phyloP scores from a whole-genome alignment of 202 grass and related monocot species.

The Panicum hallii region DNA sequence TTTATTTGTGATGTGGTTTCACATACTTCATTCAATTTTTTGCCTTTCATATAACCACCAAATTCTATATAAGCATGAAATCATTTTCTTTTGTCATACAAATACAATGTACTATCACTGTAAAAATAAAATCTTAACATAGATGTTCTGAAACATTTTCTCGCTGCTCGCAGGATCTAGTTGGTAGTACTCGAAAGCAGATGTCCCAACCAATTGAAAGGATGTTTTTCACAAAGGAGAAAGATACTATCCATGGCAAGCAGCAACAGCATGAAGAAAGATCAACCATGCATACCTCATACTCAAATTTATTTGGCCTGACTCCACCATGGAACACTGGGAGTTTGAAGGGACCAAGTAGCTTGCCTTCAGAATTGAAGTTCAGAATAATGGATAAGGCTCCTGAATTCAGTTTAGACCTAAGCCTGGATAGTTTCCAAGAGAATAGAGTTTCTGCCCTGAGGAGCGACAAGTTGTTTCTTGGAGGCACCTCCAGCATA shows the following conservation, averaged over 20 bases:
- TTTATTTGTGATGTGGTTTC: conserved; percentile 14
- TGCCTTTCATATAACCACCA: background rate
- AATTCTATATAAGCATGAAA: conserved; percentile 14
- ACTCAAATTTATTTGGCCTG: conserved; percentile 54
- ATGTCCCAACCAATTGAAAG: conserved; percentile 52
- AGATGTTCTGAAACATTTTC: conserved; percentile 28
- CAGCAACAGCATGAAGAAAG: conserved; percentile 46
- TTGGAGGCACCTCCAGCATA: conserved; percentile 34
- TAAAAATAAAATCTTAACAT: conserved; percentile 13
- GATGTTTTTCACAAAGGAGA: conserved; percentile 54
- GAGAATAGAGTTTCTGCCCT: conserved; percentile 31
- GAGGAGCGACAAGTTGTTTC: conserved; percentile 39
- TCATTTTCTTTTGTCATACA: background rate
- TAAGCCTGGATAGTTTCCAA: conserved; percentile 47
- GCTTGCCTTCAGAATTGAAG: conserved; percentile 47
- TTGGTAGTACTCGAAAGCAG: conserved; percentile 39
- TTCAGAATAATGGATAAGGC: conserved; percentile 55
- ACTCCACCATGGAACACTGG: conserved; percentile 40
- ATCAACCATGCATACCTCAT: conserved; percentile 38
- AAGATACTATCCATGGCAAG: conserved; percentile 43
- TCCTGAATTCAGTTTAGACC: conserved; percentile 48
- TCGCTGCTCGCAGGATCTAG: conserved; percentile 48
- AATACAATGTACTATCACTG: conserved; percentile 4
- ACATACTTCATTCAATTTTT: conserved; percentile 4
- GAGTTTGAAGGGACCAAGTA: conserved; percentile 39